Percentiles rank a stretch among this genome's conserved stretches.
Evolutionary conservation across 2,329 filamentous ascomycete genomes (phyloP).

Genomic region (Daldinia sp.): DNA sequence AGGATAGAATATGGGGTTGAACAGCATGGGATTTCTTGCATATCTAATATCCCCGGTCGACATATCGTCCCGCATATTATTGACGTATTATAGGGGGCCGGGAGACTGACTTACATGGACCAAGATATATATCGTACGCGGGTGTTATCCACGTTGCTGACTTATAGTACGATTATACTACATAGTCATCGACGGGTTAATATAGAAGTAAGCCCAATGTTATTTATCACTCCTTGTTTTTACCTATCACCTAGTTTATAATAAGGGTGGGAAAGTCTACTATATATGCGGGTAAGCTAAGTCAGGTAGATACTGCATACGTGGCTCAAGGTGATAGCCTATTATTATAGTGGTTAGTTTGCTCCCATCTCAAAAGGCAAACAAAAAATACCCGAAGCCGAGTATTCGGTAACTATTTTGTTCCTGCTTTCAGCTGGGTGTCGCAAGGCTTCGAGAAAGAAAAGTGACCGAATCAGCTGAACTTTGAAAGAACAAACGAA

Average conservation of each 20-base stretch:
- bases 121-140: background rate
- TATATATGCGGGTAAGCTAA: background rate
- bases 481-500: slow-evolving; percentile 14
- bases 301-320: background rate
- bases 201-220: slow-evolving; percentile 8
- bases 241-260: background rate
- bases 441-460: slow-evolving; percentile 31
- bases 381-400: slow-evolving; percentile 37
- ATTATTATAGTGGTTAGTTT: slow-evolving; percentile 21
- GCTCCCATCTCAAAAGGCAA: slow-evolving; percentile 24
- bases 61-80: slow-evolving; percentile 4
- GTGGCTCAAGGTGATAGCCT: background rate
- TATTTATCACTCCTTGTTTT: slow-evolving; percentile 8
- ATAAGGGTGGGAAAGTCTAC: background rate
- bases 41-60: slow-evolving; percentile 27
- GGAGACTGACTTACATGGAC: background rate
- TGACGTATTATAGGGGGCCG: background rate
- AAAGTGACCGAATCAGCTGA: slow-evolving; percentile 34
- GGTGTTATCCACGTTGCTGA: slow-evolving; percentile 4
- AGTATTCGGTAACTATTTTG: slow-evolving; percentile 23
- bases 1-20: slow-evolving; percentile 29
- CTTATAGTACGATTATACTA: background rate
- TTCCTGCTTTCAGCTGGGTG: slow-evolving; percentile 38
- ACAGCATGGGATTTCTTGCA: slow-evolving; percentile 34
- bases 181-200: slow-evolving; percentile 1